Evolutionary conservation across 768 basidiomycete species (phyloP), one percentile per base, ranked within the genome.

Genomic region (Boletus sensibilis): DNA sequence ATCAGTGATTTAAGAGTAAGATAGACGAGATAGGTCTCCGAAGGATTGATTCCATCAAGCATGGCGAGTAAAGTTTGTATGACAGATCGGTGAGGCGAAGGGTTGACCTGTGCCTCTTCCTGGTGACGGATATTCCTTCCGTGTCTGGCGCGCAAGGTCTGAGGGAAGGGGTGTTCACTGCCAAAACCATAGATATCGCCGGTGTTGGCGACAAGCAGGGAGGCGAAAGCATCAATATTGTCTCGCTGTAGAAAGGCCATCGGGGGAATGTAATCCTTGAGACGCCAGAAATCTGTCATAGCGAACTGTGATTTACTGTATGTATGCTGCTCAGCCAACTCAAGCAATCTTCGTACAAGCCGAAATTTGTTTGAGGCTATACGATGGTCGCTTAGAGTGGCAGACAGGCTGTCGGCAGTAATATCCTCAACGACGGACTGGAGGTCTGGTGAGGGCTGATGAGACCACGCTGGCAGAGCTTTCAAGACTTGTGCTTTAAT

Each of bases 401-500:
- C 65, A 12, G 82, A 82, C 25, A 92, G 65, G 53, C 76, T 75
- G 11, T 77, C 71, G 1, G 78, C 62, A 14, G 78, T 75, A 50
- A 84, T 76, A 39, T 78, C 76, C 14, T 79, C 73, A 33, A 75
- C 78, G 27, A 82, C 59, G 10, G 74, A 69, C 7, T 73, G 65
- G 29, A 92, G 72, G 7, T 75, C 70, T 0, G 72, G 61, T 2
- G 81, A 79, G 1, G 84, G 83, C 11, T 82, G 77, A 42, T 83
- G 79, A 27, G 92, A 89, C 92, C 92, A 94, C 12, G 88, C 85
- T 4, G 84, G 79, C 16, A 92, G 74, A 7, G 87, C 87, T 33
- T 77, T 76, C 37, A 76, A 58, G 25, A 87, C 72, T 48, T 85
- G 76, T 3, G 66, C 61, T 35, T 73, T 70, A 38, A 82, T 66